These are phyloP conservation scores for Pharnaceum exiguum DNA, from an alignment of 148 eudicot genomes.

Conservation along the genomic window DNA sequence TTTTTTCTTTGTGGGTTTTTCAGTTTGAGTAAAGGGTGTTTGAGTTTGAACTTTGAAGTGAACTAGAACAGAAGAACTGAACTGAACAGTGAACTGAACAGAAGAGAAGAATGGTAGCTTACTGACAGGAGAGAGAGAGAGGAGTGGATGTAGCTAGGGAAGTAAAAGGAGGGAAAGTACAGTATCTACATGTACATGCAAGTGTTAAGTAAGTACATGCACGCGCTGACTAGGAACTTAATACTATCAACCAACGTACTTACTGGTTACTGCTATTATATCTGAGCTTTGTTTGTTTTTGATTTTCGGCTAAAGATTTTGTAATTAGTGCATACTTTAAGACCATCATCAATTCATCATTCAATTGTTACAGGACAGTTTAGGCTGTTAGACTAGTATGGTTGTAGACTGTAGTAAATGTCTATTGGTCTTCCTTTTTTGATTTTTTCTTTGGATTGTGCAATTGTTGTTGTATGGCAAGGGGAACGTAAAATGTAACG, in stretches of 20 bases:
- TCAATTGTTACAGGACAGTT: no score
- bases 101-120: constrained; percentile 1
- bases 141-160: not conserved
- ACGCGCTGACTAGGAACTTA: not conserved
- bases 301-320: no score
- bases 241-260: not conserved
- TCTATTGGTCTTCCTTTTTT: no score
- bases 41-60: constrained; percentile 2
- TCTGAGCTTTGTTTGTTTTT: no score
- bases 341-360: no score
- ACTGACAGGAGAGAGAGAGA: constrained; percentile 13
- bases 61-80: not conserved
- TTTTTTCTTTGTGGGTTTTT: constrained; percentile 1
- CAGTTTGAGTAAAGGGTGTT: not conserved
- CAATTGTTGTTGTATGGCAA: no score
- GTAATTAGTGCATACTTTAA: no score
- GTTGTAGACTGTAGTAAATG: no score
- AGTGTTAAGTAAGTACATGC: not conserved
- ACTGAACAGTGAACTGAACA: no score
- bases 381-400: no score
- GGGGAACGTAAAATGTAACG: no score
- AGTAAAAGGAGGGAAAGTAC: not conserved
- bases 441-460: no score
- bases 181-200: not conserved
- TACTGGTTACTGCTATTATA: not conserved